Evolutionary conservation across 805 yeast species (phyloP).

Genomic region (Saccharomycopsis javanensis): DNA sequence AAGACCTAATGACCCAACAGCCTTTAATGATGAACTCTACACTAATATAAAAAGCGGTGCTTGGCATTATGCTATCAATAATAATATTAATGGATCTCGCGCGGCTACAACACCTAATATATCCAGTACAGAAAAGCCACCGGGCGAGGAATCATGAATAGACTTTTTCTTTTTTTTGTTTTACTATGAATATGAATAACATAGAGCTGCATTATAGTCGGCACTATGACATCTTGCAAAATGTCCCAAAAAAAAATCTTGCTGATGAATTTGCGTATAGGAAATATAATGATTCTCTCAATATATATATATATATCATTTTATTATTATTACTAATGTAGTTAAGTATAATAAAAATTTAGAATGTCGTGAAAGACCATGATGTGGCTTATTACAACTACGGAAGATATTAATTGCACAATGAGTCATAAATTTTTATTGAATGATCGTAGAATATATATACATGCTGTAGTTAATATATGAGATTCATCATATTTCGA

Average conservation of each 20-base stretch:
- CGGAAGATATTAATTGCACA: background rate
- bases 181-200: background rate
- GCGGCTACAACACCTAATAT: constrained; percentile 4
- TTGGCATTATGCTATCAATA: constrained; percentile 40
- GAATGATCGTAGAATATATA: background rate
- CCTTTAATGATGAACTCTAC: constrained; percentile 74
- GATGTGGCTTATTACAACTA: background rate
- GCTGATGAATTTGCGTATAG: too few relatives aligned
- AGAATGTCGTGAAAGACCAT: too few relatives aligned
- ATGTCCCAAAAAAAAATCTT: too few relatives aligned
- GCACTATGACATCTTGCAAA: too few relatives aligned
- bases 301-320: too few relatives aligned
- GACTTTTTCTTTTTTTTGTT: background rate
- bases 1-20: constrained; percentile 78
- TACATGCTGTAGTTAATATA: background rate
- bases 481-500: background rate
- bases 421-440: background rate
- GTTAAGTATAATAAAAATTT: too few relatives aligned
- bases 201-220: background rate
- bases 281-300: too few relatives aligned
- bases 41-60: constrained; percentile 53
- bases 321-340: too few relatives aligned
- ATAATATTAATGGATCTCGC: constrained; percentile 25
- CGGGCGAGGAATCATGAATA: background rate
- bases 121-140: background rate